A percentile compares a stretch with the other conserved stretches of the same genome.
phyloP scores from a whole-genome alignment of 495 filamentous ascomycete genomes.

The Neurospora terricola region DNA sequence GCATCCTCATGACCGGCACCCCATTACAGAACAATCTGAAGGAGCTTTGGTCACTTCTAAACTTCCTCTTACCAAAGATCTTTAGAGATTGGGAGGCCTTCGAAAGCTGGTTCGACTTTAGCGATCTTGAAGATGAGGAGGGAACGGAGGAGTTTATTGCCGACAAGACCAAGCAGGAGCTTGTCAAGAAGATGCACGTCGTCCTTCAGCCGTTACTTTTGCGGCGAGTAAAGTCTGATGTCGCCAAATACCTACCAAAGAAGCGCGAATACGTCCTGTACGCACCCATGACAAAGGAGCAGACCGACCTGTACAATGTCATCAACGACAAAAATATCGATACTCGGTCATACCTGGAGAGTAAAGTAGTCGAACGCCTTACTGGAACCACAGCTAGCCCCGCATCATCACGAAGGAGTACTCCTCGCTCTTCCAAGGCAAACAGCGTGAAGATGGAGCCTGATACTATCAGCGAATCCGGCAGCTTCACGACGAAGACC shows the following conservation, averaged over 20 bases:
- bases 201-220: slow-evolving; percentile 89
- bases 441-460: slow-evolving; percentile 19
- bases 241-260: slow-evolving; percentile 79
- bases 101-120: slow-evolving; percentile 94
- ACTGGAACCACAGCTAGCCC: slow-evolving; percentile 33
- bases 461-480: slow-evolving; percentile 2
- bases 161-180: slow-evolving; percentile 68
- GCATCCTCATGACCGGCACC: slow-evolving; percentile 89
- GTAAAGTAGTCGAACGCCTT: slow-evolving; percentile 67
- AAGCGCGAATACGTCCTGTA: slow-evolving; percentile 95
- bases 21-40: slow-evolving; percentile 93
- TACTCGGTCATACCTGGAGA: slow-evolving; percentile 71
- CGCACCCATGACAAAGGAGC: slow-evolving; percentile 76
- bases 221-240: slow-evolving; percentile 83
- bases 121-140: slow-evolving; percentile 65
- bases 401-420: slow-evolving; percentile 22
- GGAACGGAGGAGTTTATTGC: slow-evolving; percentile 61
- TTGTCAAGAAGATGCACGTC: slow-evolving; percentile 82
- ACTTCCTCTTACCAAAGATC: slow-evolving; percentile 86
- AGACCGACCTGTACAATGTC: slow-evolving; percentile 83
- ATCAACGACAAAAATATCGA: slow-evolving; percentile 63
- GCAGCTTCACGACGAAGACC: not conserved
- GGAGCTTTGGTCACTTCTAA: slow-evolving; percentile 89
- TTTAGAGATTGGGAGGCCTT: slow-evolving; percentile 86
- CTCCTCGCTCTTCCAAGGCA: slow-evolving; percentile 28